phyloP scores from a whole-genome alignment of 192 early-diverging fungal genomes.

The Umbelopsis vinacea region DNA sequence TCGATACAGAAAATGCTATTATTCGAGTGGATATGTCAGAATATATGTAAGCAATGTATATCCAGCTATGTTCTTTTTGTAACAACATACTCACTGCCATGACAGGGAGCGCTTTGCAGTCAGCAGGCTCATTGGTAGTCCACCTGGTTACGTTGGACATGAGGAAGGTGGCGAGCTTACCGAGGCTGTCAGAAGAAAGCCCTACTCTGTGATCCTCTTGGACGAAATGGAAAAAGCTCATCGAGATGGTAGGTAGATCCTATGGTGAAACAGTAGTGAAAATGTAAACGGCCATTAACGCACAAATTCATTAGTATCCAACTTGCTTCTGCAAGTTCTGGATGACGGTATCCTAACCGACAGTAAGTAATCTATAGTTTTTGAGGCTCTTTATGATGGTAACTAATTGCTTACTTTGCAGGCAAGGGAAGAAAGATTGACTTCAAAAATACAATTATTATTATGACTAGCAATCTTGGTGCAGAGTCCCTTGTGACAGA shows the following conservation, averaged over 20 bases:
- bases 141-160: conserved; percentile 96
- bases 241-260: conserved; percentile 43
- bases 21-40: conserved; percentile 99
- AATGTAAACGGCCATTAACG: no score
- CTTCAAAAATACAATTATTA: conserved; percentile 95
- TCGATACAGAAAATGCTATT: conserved; percentile 96
- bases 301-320: conserved; percentile 56
- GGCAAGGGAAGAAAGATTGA: conserved; percentile 91
- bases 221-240: conserved; percentile 99
- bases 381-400: background rate
- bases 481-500: conserved; percentile 44
- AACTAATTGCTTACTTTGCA: background rate
- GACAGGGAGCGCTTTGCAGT: conserved; percentile 67
- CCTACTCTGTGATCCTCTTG: conserved; percentile 93
- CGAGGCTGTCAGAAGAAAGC: conserved; percentile 87
- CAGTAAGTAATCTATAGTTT: conserved; percentile 25
- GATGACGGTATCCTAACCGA: conserved; percentile 97
- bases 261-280: no score
- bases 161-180: conserved; percentile 97
- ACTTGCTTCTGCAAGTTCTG: conserved; percentile 80
- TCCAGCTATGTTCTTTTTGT: no score
- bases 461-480: conserved; percentile 74
- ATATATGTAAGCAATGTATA: conserved; percentile 77
- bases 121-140: conserved; percentile 90
- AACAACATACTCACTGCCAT: no score